Base-by-base conservation (phyloP, 176 grass and related monocot genomes). In the Dactylis glomerata region DNA sequence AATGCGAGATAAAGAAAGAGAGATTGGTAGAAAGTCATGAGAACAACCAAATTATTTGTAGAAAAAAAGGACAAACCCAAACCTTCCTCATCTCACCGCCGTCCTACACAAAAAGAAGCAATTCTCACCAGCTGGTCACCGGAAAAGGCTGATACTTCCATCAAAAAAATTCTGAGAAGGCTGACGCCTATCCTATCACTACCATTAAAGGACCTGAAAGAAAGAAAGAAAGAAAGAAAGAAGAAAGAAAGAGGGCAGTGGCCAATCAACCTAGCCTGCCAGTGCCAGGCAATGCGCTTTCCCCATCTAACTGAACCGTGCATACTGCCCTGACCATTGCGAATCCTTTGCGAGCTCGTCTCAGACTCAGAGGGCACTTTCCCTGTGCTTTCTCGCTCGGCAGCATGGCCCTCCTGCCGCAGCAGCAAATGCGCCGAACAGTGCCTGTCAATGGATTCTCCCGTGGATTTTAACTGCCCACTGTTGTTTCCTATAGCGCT, bases 401-500 rank as follows among this genome's bases (percentile, higher is more conserved):
- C 81, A 51, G 31, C 79, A 61, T 88, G 68, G 56, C 33, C 45
- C 70, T 22, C 47, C 79, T 13, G 80, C 69, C 0, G 44, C 76
- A 0, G 71, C 72, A 50, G 82, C 70, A 64, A 75, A 49, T 50
- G 79, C 64, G 30, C 55, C 78, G 30, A 83, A 79, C 80, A 74
- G 84, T 86, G 36, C 34, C 57, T 74, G 79, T 83, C 84, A 79
- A 83, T 24, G 83, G 84, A 83, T 90, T 87, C 88, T 23, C 80
- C 75, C 75, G 83, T 80, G 84, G 75, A 87, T 86, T 90, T 83
- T 80, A 75, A 87, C 45, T 87, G 80, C 40, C 67, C 59, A 79
- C 80, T 83, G 80, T 83, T 50, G 20, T 27, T 56, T 4, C 17
- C 38, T 77, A 32, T 37, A 31, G 36, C 65, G 14, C 2, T 7